Evolutionary conservation across 768 basidiomycete species (phyloP).

Genomic region (Trametes cinnabarina): DNA sequence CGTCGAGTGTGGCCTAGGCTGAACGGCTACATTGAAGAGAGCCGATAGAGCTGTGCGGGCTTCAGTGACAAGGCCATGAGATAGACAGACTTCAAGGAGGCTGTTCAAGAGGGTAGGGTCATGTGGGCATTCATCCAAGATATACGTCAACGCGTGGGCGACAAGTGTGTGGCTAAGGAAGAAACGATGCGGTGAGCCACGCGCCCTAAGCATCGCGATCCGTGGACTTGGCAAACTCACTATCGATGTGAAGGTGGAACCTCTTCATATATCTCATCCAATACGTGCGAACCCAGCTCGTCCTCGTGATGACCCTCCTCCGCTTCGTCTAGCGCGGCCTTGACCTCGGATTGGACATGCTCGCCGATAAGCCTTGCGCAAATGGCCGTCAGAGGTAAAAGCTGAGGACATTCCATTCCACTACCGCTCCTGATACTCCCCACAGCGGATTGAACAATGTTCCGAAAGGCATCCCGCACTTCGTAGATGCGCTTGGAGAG

Average conservation of each 20-base stretch:
- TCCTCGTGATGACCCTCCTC: conserved; percentile 26
- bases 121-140: conserved; percentile 44
- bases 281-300: conserved; percentile 25
- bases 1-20: conserved; percentile 24
- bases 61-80: conserved; percentile 43
- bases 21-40: conserved; percentile 41
- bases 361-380: conserved; percentile 50
- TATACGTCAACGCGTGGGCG: conserved; percentile 51
- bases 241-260: conserved; percentile 52
- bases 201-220: too few relatives aligned
- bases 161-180: conserved; percentile 46
- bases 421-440: not conserved
- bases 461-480: conserved; percentile 55
- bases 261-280: conserved; percentile 47
- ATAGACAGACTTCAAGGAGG: conserved; percentile 51
- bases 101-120: conserved; percentile 48
- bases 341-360: conserved; percentile 37
- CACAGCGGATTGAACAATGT: conserved; percentile 43
- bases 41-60: conserved; percentile 41
- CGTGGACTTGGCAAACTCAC: too few relatives aligned
- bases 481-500: conserved; percentile 50
- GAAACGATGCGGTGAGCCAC: too few relatives aligned
- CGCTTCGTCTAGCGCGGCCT: conserved; percentile 24
- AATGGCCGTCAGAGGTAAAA: conserved; percentile 43
- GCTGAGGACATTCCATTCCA: conserved; percentile 1